Conservation (phyloP, 371 early-diverging fungal species). For the Actinomortierella ambigua region DNA sequence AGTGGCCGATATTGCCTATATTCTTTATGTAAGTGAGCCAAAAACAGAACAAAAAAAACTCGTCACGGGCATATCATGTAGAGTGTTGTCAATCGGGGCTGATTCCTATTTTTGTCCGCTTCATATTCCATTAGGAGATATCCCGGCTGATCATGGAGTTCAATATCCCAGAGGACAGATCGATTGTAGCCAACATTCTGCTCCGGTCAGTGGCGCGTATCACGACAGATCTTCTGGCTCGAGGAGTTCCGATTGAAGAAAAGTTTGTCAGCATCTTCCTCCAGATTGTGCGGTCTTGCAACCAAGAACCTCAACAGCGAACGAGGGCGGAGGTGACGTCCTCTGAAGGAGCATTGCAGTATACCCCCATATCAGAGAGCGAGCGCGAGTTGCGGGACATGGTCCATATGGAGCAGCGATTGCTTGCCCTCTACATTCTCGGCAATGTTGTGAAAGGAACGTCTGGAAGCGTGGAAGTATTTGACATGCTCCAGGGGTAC, state of each 20-base stretch:
- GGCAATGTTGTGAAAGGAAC: slow-evolving; percentile 45
- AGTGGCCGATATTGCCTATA: slow-evolving; percentile 40
- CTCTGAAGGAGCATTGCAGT: background rate
- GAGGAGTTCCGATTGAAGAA: slow-evolving; percentile 34
- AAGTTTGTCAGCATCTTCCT: slow-evolving; percentile 48
- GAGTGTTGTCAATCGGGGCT: background rate
- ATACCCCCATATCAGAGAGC: background rate
- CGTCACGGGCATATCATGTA: background rate
- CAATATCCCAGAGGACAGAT: slow-evolving; percentile 34
- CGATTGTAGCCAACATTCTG: slow-evolving; percentile 43
- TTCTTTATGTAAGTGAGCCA: slow-evolving; percentile 35
- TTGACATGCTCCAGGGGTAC: slow-evolving; percentile 49
- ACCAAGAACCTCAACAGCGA: background rate
- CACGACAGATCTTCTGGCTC: slow-evolving; percentile 37
- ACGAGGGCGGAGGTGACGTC: background rate
- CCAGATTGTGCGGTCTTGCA: slow-evolving; percentile 31
- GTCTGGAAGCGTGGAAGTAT: slow-evolving; percentile 32
- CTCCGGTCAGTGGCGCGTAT: slow-evolving; percentile 44
- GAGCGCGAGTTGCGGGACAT: slow-evolving; percentile 41
- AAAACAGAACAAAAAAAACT: background rate
- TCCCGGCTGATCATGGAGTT: slow-evolving; percentile 48
- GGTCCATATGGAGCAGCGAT: slow-evolving; percentile 45
- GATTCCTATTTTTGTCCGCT: background rate
- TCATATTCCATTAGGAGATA: slow-evolving; percentile 30
- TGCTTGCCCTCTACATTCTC: slow-evolving; percentile 37